phyloP scores from a whole-genome alignment of 345 rosid genomes.

The Euphorbia tirucalli region DNA sequence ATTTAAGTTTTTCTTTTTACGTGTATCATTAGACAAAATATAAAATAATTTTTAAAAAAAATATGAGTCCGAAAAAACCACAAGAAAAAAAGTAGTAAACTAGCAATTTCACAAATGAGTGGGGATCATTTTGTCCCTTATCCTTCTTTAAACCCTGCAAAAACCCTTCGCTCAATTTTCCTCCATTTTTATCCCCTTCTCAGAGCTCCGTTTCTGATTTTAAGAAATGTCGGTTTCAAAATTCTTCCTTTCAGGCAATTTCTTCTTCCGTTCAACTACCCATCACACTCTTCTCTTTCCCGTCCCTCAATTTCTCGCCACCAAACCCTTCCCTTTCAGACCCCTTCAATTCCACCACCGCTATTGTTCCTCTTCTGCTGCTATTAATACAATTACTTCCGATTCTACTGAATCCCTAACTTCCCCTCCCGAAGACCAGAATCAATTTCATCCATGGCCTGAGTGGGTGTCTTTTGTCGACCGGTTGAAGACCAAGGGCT shows the following conservation, averaged over 20 bases:
- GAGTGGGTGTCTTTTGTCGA: slow-evolving; percentile 84
- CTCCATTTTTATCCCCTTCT: background rate
- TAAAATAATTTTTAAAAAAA: no score
- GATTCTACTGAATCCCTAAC: slow-evolving; percentile 9
- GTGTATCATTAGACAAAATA: no score
- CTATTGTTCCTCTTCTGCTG: slow-evolving; percentile 14
- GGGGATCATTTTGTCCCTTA: no score
- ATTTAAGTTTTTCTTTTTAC: no score
- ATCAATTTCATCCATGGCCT: slow-evolving; percentile 67
- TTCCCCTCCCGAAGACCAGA: slow-evolving; percentile 19
- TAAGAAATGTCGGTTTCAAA: slow-evolving; percentile 48
- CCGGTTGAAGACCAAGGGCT: slow-evolving; percentile 64
- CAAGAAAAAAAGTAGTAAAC: no score
- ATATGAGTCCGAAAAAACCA: no score
- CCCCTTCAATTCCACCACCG: slow-evolving; percentile 14
- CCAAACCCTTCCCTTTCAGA: slow-evolving; percentile 6
- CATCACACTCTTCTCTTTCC: slow-evolving; percentile 16
- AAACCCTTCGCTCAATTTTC: background rate
- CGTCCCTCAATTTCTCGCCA: slow-evolving; percentile 24
- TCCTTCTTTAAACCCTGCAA: background rate
- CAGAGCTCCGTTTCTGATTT: no score
- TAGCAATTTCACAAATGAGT: no score
- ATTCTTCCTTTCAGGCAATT: slow-evolving; percentile 38
- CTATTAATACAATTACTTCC: slow-evolving; percentile 18
- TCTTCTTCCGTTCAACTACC: slow-evolving; percentile 32